Evolutionary conservation across 345 rosid species (phyloP).

Genomic region (Eutrema heterophyllum): DNA sequence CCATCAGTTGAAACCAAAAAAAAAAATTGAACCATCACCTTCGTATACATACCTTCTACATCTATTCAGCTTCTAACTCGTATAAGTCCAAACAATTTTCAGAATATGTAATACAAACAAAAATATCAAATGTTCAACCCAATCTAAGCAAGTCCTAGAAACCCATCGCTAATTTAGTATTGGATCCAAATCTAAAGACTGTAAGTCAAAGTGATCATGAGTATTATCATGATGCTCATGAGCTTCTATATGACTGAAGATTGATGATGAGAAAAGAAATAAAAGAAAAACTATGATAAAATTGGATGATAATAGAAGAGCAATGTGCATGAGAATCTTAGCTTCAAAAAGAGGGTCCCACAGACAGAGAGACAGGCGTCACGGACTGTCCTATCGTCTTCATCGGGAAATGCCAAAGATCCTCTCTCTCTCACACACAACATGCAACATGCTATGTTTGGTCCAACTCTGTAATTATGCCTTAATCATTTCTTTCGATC

Average conservation of each 20-base stretch:
- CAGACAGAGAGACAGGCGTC: conserved; percentile 48
- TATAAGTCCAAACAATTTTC: not conserved
- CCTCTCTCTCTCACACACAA: conserved; percentile 30
- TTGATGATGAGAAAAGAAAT: not conserved
- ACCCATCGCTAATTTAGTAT: not conserved
- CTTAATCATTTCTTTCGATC: conserved; percentile 50
- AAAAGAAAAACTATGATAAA: not conserved
- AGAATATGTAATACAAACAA: not conserved
- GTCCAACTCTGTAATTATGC: conserved; percentile 42
- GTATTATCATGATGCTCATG: not conserved
- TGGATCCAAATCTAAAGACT: conserved; percentile 3
- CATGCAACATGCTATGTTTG: conserved; percentile 38
- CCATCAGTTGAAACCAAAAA: not conserved
- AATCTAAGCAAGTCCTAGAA: not conserved
- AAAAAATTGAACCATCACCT: not conserved
- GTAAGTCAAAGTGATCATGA: not conserved
- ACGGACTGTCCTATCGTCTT: conserved; percentile 58
- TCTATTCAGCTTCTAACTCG: not conserved
- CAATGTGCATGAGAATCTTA: conserved; percentile 34
- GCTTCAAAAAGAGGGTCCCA: conserved; percentile 23
- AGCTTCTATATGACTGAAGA: not conserved
- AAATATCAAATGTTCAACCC: not conserved
- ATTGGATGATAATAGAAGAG: conserved; percentile 16
- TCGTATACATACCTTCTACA: not conserved
- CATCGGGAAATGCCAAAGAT: conserved; percentile 42